phyloP scores from a whole-genome alignment of 805 yeast genomes.

The Metschnikowia lachancei region DNA sequence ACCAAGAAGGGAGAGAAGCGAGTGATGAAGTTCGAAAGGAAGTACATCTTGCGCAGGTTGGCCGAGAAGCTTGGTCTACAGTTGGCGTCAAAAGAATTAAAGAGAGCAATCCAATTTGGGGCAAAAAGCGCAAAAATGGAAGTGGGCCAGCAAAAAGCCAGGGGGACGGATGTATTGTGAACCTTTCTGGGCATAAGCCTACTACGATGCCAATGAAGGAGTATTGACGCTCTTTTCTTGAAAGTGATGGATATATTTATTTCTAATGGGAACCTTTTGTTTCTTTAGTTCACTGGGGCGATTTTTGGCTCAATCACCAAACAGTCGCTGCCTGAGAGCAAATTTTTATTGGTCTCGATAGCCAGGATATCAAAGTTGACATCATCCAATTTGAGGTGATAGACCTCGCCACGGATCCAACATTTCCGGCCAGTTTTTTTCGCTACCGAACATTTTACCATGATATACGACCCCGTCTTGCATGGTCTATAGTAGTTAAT shows the following conservation, averaged over 20 bases:
- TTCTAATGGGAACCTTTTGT: too few relatives aligned
- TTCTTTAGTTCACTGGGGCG: too few relatives aligned
- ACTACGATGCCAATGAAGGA: too few relatives aligned
- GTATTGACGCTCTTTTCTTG: too few relatives aligned
- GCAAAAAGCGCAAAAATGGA: slow-evolving; percentile 93
- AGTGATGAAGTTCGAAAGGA: slow-evolving; percentile 36
- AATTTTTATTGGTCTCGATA: slow-evolving; percentile 24
- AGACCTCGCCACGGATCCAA: slow-evolving; percentile 37
- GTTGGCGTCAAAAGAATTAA: slow-evolving; percentile 69
- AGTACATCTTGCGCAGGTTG: slow-evolving; percentile 57
- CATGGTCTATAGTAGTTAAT: slow-evolving; percentile 40
- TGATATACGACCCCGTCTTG: slow-evolving; percentile 28
- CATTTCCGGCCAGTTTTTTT: slow-evolving; percentile 41
- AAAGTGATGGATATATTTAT: too few relatives aligned
- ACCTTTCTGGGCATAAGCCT: background rate
- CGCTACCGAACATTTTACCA: slow-evolving; percentile 33
- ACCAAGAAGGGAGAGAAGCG: slow-evolving; percentile 29
- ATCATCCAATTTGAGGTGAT: slow-evolving; percentile 21
- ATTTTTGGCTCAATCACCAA: slow-evolving; percentile 38
- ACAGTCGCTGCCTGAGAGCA: slow-evolving; percentile 38
- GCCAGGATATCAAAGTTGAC: slow-evolving; percentile 10
- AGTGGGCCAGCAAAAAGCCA: slow-evolving; percentile 67
- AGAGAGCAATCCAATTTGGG: slow-evolving; percentile 96
- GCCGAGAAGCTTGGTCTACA: slow-evolving; percentile 52
- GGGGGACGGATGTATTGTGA: slow-evolving; percentile 61